These are phyloP conservation scores for Starmerella bombicola DNA, from an alignment of 805 yeast genomes.

Conservation along the genomic window DNA sequence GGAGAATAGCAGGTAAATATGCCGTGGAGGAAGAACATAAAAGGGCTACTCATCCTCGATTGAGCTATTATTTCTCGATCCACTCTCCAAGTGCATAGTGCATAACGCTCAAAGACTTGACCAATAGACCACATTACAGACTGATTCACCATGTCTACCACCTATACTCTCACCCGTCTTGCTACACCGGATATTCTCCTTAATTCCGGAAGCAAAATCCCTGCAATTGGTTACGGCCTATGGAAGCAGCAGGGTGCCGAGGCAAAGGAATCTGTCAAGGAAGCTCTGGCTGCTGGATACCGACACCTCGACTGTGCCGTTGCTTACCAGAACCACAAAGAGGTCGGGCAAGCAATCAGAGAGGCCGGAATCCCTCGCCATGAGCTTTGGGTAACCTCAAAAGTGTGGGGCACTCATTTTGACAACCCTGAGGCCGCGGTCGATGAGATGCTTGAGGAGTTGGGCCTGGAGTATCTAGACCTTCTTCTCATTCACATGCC, in stretches of 20 bases:
- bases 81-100: too few species aligned
- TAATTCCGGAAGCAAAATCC: conserved; percentile 12
- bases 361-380: conserved; percentile 40
- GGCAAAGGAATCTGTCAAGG: conserved; percentile 34
- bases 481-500: conserved; percentile 78
- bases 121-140: too few species aligned
- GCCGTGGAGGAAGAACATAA: too few species aligned
- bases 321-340: conserved; percentile 34
- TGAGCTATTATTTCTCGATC: too few species aligned
- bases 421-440: conserved; percentile 40
- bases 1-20: too few species aligned
- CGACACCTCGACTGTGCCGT: conserved; percentile 41
- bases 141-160: conserved; percentile 5
- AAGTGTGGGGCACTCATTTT: conserved; percentile 34
- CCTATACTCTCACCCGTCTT: conserved; percentile 12
- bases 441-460: conserved; percentile 45
- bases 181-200: conserved; percentile 6
- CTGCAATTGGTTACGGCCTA: conserved; percentile 17
- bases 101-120: too few species aligned
- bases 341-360: conserved; percentile 40
- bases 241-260: conserved; percentile 15
- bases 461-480: conserved; percentile 65
- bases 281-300: conserved; percentile 54
- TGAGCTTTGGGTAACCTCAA: conserved; percentile 59
- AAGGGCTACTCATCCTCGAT: too few species aligned